Evolutionary conservation across 2,329 filamentous ascomycete species (phyloP), one percentile per base, ranked within the genome.

Genomic region (Aspergillus eucalypticola): DNA sequence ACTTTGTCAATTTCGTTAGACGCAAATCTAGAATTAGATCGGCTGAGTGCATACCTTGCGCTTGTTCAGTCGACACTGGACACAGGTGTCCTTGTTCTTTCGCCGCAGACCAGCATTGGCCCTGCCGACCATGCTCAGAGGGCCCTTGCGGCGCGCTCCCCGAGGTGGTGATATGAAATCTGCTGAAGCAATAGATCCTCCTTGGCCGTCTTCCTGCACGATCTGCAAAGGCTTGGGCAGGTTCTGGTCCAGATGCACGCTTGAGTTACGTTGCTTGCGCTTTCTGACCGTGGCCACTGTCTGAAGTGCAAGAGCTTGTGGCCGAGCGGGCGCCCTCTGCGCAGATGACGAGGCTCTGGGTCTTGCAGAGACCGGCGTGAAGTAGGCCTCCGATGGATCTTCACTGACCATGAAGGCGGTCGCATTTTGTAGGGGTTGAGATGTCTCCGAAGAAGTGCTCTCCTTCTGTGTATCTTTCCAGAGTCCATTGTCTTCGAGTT

Each of bases 81-180:
- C 74, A 67, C 77, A 79, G 5, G 77, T 78, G 56, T 75, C 76
- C 68, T 77, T 78, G 60, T 79, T 77, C 67, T 78, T 78, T 41
- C 77, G 71, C 49, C 76, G 73, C 63, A 78, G 51, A 19, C 76
- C 76, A 39, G 76, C 76, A 55, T 79, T 77, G 35, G 75, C 75
- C 56, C 76, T 66, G 38, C 76, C 76, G 27, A 73, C 73, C 65
- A 74, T 73, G 39, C 67, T 71, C 64, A 79, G 62, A 11, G 76
- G 76, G 10, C 76, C 76, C 66, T 78, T 78, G 42, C 76, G 75
- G 58, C 76, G 76, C 54, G 76, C 76, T 21, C 76, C 74, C n/a
- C 75, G 73, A 21, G 76, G 75, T 11, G 75, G 75, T n/a, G 75
- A 74, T 13, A 78, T 72, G 58, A 77, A 76, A 49, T 77, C 74